Conservation (phyloP, 345 rosid genomes). For the Sisymbrium altissimum region DNA sequence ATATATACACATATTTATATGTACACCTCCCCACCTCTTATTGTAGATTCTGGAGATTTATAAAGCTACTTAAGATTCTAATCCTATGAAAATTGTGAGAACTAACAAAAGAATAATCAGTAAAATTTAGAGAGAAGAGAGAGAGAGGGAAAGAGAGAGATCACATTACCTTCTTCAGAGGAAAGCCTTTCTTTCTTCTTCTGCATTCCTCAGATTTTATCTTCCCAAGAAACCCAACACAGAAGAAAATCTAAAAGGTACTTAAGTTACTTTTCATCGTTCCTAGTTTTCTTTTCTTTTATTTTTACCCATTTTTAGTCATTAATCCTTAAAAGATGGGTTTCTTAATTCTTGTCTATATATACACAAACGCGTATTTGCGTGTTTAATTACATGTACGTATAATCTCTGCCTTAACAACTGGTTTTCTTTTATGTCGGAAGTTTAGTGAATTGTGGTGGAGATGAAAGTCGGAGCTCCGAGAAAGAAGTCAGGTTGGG, state of each 20-base stretch:
- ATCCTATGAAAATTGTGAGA: conserved; percentile 22
- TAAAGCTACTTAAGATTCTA: conserved; percentile 27
- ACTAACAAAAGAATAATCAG: conserved; percentile 20
- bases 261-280: neutral
- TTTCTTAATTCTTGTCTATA: conserved; percentile 5
- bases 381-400: neutral
- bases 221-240: conserved; percentile 30
- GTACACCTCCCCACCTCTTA: neutral
- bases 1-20: neutral
- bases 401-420: neutral
- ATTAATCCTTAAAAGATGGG: neutral
- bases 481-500: neutral
- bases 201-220: conserved; percentile 27
- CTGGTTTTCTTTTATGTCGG: conserved; percentile 6
- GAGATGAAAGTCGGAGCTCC: conserved; percentile 32
- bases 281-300: neutral
- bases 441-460: conserved; percentile 16
- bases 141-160: conserved; percentile 18
- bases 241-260: conserved; percentile 25
- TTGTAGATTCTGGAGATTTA: conserved; percentile 5
- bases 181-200: conserved; percentile 26
- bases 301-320: neutral
- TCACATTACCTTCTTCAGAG: conserved; percentile 32
- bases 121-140: conserved; percentile 4
- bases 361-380: neutral